Evolutionary conservation across 805 yeast species (phyloP), one percentile per base, ranked within the genome.

Genomic region (Komagataella mondaviorum): DNA sequence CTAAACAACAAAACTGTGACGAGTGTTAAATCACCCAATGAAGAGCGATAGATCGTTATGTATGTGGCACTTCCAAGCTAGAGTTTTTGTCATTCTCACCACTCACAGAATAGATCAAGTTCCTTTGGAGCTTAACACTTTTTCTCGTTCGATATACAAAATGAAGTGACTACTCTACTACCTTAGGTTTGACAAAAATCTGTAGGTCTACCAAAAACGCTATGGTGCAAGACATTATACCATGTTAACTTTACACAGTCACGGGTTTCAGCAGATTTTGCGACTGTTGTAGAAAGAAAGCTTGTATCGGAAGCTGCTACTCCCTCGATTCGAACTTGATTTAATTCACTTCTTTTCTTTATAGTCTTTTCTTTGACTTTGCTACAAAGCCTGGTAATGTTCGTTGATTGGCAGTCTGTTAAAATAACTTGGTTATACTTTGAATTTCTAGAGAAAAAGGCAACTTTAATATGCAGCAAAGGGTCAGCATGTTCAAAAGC

Each of bases 161-260:
- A 20, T 20, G 20, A 4, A 20, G 20, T 20, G n/a, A n/a, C n/a
- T 20, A 3, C 4, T 3, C 20, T 20, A 20, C 4, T 20, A 20
- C 3, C 20, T 30, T 14, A 30, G 39, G 14, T 30, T 8, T 30
- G 39, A 18, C 70, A 65, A 52, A 66, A 60, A 36, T 60, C 59
- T 18, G 66, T 63, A 8, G 74, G 75, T 48, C 68, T 71, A 0
- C 80, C 81, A 58, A 76, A 76, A 6, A 77, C 63, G 50, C 77
- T 69, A 52, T 73, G 74, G 54, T 70, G 78, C 54, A 78, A 72
- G 0, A 76, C 70, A 52, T 71, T 76, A 55, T 60, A 70, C 81
- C 81, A 77, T 0, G 80, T 76, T 8, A 77, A 69, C 3, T 71
- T 71, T 23, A 69, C 73, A 61, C 81, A 77, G 23, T 65, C 65